Conservation (phyloP, 306 rosid genomes). For the Pyrus bretschneideri region DNA sequence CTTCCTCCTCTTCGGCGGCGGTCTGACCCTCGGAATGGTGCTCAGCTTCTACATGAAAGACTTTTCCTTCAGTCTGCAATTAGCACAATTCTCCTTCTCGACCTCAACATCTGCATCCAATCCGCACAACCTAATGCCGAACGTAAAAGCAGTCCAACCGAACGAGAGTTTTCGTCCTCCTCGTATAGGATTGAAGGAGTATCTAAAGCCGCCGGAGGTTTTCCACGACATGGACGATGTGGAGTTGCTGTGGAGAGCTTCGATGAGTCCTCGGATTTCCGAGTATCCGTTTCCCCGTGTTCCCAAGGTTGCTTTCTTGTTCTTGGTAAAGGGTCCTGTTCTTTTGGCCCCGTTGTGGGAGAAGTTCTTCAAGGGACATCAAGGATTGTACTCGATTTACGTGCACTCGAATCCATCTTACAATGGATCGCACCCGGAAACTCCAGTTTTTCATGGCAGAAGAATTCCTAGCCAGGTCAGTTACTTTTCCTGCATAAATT, state of each 20-base stretch:
- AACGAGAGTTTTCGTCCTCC: neutral
- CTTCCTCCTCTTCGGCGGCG: conserved; percentile 44
- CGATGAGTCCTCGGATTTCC: conserved; percentile 41
- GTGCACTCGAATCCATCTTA: conserved; percentile 78
- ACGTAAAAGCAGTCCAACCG: neutral
- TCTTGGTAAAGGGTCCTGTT: conserved; percentile 68
- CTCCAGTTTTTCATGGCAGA: conserved; percentile 51
- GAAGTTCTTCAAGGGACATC: conserved; percentile 63
- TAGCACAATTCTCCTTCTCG: conserved; percentile 46
- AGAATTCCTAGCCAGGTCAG: conserved; percentile 84
- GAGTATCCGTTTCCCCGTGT: conserved; percentile 50
- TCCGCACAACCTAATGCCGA: neutral
- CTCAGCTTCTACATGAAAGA: conserved; percentile 36
- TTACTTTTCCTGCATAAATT: neutral
- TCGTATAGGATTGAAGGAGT: conserved; percentile 44
- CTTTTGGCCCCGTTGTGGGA: conserved; percentile 82
- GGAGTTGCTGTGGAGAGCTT: conserved; percentile 84
- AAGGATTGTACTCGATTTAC: conserved; percentile 60
- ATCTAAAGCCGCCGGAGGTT: conserved; percentile 38
- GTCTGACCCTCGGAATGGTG: conserved; percentile 52
- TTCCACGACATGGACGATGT: conserved; percentile 62
- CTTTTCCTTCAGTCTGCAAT: conserved; percentile 45
- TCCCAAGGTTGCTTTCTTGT: conserved; percentile 84
- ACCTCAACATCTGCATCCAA: conserved; percentile 20
- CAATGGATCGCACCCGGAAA: conserved; percentile 48